Conservation (phyloP, 2,329 filamentous ascomycete species). For the Grosmannia penicillata region DNA sequence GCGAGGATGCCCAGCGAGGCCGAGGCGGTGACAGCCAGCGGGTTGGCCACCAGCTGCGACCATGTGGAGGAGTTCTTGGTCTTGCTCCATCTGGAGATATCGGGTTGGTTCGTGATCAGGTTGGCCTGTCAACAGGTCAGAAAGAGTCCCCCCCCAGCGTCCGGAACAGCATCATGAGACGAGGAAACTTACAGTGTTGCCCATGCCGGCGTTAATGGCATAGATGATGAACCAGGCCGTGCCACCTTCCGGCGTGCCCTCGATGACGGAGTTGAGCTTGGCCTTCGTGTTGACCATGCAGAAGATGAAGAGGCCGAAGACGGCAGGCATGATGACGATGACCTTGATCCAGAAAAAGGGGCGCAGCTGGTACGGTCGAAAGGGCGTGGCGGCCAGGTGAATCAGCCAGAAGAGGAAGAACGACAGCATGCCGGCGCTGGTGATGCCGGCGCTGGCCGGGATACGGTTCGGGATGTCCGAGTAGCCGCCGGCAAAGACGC, state of each 20-base stretch:
- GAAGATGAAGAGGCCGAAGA: constrained; percentile 18
- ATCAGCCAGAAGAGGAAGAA: constrained; percentile 13
- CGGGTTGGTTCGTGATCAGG: constrained; percentile 26
- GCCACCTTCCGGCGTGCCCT: constrained; percentile 8
- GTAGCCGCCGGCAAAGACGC: constrained; percentile 18
- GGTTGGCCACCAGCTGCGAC: constrained; percentile 25
- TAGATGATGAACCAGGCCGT: constrained; percentile 22
- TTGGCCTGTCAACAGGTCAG: not conserved
- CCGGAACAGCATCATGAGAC: not conserved
- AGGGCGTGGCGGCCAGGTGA: constrained; percentile 14
- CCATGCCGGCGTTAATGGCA: constrained; percentile 23
- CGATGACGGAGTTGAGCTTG: constrained; percentile 15
- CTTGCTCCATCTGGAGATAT: constrained; percentile 26
- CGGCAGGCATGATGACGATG: constrained; percentile 21
- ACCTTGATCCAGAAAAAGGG: constrained; percentile 29
- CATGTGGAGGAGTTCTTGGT: constrained; percentile 23
- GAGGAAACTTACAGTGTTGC: constrained; percentile 12
- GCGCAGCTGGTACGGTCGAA: constrained; percentile 27
- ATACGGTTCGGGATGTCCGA: constrained; percentile 22
- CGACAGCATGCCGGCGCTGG: constrained; percentile 9
- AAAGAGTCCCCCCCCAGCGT: too few species aligned
- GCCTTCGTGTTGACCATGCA: constrained; percentile 24
- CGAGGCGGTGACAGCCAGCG: constrained; percentile 24
- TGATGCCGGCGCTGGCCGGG: constrained; percentile 14
- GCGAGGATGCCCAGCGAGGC: constrained; percentile 27